A percentile compares a stretch with the other conserved stretches of the same genome.
phyloP scores from a whole-genome alignment of 352 stramenopile genomes.

The Phytophthora uliginosa region DNA sequence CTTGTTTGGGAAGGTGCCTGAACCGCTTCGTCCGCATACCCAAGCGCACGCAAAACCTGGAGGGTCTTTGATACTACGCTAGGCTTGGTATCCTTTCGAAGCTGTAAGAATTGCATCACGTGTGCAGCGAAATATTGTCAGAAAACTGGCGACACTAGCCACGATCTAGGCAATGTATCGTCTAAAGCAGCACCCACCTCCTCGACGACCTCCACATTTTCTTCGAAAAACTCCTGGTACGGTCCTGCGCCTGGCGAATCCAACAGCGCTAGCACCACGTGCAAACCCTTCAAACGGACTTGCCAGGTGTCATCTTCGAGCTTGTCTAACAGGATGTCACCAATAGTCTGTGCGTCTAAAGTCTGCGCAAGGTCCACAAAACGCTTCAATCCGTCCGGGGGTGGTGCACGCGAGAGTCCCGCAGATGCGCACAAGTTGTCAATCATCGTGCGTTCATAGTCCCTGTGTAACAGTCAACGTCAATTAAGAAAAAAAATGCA shows the following conservation, averaged over 20 bases:
- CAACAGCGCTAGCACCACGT: constrained; percentile 84
- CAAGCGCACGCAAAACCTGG: constrained; percentile 76
- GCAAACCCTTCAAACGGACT: constrained; percentile 83
- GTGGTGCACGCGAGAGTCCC: constrained; percentile 78
- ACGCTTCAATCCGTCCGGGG: constrained; percentile 80
- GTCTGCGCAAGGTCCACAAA: constrained; percentile 91
- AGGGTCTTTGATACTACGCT: constrained; percentile 81
- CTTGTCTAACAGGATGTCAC: constrained; percentile 89
- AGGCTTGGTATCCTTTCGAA: constrained; percentile 81
- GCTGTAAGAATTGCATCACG: constrained; percentile 25
- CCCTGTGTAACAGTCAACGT: constrained; percentile 37
- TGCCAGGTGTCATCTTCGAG: constrained; percentile 88
- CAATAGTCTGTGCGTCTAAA: constrained; percentile 85
- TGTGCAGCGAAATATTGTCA: background rate
- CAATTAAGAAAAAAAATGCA: constrained; percentile 7
- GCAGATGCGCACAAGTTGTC: constrained; percentile 84
- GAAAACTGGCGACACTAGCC: background rate
- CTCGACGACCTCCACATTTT: constrained; percentile 87
- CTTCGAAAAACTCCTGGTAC: constrained; percentile 87
- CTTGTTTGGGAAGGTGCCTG: constrained; percentile 17
- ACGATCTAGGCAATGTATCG: background rate
- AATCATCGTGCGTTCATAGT: constrained; percentile 90
- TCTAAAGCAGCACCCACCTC: constrained; percentile 43
- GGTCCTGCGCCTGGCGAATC: constrained; percentile 67
- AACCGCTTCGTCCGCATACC: constrained; percentile 62